Evolutionary conservation across 169 alveolate species (phyloP).

Genomic region (Cryptosporidium sp.): DNA sequence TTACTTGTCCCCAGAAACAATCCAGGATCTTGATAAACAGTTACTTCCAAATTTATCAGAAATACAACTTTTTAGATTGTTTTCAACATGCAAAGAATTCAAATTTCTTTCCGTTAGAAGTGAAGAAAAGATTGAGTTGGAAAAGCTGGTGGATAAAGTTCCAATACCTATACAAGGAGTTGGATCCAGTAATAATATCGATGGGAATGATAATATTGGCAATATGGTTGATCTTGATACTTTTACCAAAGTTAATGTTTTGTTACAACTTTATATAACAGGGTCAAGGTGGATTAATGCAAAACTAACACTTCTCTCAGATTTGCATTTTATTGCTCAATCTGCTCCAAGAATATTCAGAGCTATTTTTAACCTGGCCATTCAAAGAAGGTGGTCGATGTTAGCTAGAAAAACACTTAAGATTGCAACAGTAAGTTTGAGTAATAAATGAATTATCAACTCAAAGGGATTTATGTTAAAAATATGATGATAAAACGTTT

Average conservation of each 20-base stretch:
- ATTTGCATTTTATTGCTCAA: conserved; percentile 96
- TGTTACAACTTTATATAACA: conserved; percentile 96
- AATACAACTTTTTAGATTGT: conserved; percentile 94
- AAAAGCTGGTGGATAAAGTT: conserved; percentile 92
- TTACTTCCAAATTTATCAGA: conserved; percentile 91
- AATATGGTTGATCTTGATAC: conserved; percentile 84
- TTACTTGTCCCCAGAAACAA: conserved; percentile 89
- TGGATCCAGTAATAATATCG: conserved; percentile 81
- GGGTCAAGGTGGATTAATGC: conserved; percentile 90
- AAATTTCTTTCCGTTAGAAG: conserved; percentile 95
- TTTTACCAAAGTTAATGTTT: conserved; percentile 93
- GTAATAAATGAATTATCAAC: not conserved
- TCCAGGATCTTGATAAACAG: conserved; percentile 45
- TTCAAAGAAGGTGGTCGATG: conserved; percentile 94
- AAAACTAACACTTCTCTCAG: conserved; percentile 84
- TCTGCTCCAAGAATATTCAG: conserved; percentile 99
- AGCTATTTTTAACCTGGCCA: conserved; percentile 96
- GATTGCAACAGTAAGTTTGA: conserved; percentile 71
- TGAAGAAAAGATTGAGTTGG: conserved; percentile 96
- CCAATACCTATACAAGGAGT: conserved; percentile 88
- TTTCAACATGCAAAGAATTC: conserved; percentile 96
- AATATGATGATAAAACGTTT: conserved; percentile 58
- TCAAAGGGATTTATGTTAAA: not conserved
- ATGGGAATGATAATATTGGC: conserved; percentile 21
- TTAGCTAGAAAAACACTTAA: conserved; percentile 91